These are phyloP conservation scores for Teunomyces panamensis DNA, from an alignment of 805 yeast species.

Conservation along the genomic window DNA sequence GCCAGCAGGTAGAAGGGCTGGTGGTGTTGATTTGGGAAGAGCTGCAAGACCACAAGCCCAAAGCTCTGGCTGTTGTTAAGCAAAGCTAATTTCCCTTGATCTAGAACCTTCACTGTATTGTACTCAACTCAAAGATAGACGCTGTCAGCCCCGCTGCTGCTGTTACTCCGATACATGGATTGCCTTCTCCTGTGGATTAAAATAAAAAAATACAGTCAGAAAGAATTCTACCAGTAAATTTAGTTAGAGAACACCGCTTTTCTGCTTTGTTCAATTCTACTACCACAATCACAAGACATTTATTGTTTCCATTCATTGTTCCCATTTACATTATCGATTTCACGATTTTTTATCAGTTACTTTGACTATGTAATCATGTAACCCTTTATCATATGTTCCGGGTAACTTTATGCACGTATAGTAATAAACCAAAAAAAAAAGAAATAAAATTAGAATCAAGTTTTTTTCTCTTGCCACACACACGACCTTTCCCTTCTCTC, in stretches of 20 bases:
- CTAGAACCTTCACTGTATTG: no score
- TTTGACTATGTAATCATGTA: background rate
- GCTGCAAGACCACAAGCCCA: conserved; percentile 21
- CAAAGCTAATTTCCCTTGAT: background rate
- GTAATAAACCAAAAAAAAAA: background rate
- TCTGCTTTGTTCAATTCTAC: background rate
- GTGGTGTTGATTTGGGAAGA: conserved; percentile 37
- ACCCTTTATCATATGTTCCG: background rate
- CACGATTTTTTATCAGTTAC: background rate
- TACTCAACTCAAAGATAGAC: no score
- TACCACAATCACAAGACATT: background rate
- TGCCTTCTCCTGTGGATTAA: no score
- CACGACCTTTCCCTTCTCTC: conserved; percentile 6
- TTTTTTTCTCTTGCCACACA: background rate
- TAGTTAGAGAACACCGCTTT: background rate
- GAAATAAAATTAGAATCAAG: background rate
- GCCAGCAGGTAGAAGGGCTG: conserved; percentile 25
- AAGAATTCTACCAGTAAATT: background rate
- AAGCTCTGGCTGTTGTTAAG: conserved; percentile 25
- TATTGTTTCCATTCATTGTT: background rate
- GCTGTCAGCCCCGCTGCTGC: no score
- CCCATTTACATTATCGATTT: background rate
- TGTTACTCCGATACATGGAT: no score
- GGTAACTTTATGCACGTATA: background rate
- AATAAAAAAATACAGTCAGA: background rate